Evolutionary conservation across 1,284 basidiomycete genomes (phyloP), one percentile per base, ranked within the genome.

Genomic region (Naganishia liquefaciens): DNA sequence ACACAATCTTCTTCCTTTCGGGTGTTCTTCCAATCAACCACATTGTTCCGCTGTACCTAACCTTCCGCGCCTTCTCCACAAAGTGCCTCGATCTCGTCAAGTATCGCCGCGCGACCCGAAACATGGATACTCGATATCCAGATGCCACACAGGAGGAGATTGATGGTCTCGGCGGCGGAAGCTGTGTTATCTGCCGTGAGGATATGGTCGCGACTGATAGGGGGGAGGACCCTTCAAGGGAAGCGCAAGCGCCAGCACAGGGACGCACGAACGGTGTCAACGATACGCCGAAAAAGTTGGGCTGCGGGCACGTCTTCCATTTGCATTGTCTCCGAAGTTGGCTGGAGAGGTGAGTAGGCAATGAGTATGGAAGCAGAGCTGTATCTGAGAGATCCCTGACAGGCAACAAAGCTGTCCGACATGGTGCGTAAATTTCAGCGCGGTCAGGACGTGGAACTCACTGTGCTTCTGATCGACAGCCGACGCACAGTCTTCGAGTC

Each of bases 151-250:
- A 85, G 66, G 89, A 87, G 64, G 95, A 99, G 76, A 81, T 99
- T 77, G 79, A 83, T 30, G 81, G 82, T 10, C 87, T 89, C 83
- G 88, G 85, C 55, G 96, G 99, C 79, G 85, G 85, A 64, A 98
- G 93, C 2, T 99, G 96, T 75, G 98, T 99, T 74, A 98, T 99
- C 71, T 98, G 96, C 75, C 85, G 96, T n/a, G 95, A 99, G 79
- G 95, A 99, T 75, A 94, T 99, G 92, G 78, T 85, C 42, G 76
- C 82, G 21, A 79, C 79, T 54, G 77, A 71, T 44, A 74, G 33
- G 13, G 10, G 33, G 72, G 54, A 70, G 71, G 63, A 74, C 74
- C 64, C 65, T 52, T 43, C 54, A 30, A 23, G 50, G 57, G 21
- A 54, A 23, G 39, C 50, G 54, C 68, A 67, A 49, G 52, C 28